Evolutionary conservation across 176 grass and related monocot species (phyloP).

Genomic region (Aegilops speltoides): DNA sequence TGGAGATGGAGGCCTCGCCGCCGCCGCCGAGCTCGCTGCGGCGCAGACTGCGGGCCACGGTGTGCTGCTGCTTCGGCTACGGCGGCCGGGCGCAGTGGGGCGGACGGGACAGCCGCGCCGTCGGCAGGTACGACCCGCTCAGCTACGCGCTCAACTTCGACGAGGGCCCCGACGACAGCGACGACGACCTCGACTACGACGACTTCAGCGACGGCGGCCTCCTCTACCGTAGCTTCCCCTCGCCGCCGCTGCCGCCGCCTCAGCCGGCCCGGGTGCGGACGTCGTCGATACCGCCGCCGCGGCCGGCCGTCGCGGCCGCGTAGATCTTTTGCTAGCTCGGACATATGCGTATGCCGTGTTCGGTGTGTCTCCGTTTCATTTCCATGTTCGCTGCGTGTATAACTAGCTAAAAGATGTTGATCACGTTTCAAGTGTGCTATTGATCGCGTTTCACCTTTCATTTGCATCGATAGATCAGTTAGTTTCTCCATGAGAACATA

Average conservation of each 20-base stretch:
- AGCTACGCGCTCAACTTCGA: slow-evolving; percentile 96
- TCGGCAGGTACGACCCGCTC: slow-evolving; percentile 72
- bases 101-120: slow-evolving; percentile 3
- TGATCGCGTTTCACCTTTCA: too few relatives aligned
- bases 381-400: neutral
- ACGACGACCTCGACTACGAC: neutral
- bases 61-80: slow-evolving; percentile 55
- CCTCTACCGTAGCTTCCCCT: slow-evolving; percentile 36
- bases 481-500: neutral
- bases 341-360: neutral
- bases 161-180: slow-evolving; percentile 13
- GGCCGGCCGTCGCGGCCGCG: neutral
- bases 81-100: slow-evolving; percentile 12
- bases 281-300: neutral
- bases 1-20: slow-evolving; percentile 29
- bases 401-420: neutral
- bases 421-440: neutral
- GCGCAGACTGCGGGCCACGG: slow-evolving; percentile 31
- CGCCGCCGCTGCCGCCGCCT: neutral
- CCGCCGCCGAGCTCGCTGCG: slow-evolving; percentile 29
- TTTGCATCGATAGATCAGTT: neutral
- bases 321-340: neutral
- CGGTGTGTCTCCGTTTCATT: neutral
- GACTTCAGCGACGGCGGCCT: slow-evolving; percentile 17
- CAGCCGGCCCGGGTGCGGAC: neutral